Conservation (phyloP, 768 basidiomycete species). For the Nevesoporus exiguus region DNA sequence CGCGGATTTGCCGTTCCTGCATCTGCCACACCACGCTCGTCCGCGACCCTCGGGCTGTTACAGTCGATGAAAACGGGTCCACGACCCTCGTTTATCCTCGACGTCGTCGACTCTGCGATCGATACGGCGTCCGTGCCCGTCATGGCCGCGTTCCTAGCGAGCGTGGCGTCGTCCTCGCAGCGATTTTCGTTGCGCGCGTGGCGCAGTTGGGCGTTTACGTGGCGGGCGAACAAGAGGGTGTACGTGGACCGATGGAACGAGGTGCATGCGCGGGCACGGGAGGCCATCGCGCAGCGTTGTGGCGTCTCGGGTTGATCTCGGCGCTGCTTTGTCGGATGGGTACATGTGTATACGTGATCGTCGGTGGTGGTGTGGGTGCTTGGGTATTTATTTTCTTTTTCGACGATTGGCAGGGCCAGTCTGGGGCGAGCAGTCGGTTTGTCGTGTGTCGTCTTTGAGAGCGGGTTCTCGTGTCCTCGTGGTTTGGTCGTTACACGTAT, state of each 20-base stretch:
- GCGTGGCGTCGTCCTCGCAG: background rate
- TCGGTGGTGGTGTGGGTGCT: no score
- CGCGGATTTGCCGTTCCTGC: background rate
- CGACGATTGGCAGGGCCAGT: no score
- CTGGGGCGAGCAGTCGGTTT: no score
- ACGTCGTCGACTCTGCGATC: constrained; percentile 6
- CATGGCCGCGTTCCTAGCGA: constrained; percentile 2
- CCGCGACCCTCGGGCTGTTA: background rate
- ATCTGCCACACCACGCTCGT: background rate
- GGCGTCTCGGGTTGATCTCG: background rate
- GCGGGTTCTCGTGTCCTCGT: no score
- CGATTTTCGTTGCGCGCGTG: background rate
- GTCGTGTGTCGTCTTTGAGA: no score
- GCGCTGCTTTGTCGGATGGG: no score
- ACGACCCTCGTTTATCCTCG: background rate
- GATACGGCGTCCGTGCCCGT: background rate
- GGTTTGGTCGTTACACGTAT: no score
- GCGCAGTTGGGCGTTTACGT: background rate
- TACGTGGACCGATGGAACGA: background rate
- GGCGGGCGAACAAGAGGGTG: background rate
- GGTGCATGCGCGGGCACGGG: background rate
- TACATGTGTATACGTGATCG: no score
- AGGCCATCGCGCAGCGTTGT: background rate
- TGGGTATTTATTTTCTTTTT: no score
- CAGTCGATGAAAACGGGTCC: no score